Base-by-base conservation (phyloP, 257 asterid species). In the Nyctanthes arbortristis region DNA sequence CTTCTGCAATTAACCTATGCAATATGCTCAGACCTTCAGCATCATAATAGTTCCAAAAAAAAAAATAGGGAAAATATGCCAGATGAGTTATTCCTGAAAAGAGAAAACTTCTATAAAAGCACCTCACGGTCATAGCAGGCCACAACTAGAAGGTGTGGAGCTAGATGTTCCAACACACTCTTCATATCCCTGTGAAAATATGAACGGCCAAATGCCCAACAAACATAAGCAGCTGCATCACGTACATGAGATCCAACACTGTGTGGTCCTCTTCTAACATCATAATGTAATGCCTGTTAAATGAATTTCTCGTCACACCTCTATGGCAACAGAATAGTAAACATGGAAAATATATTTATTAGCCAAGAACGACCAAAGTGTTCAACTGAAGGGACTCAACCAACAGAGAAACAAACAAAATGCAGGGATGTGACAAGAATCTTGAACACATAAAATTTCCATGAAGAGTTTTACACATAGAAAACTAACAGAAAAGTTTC, bases 51-150 rank as follows among this genome's bases (percentile, higher is more conserved):
- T n/a, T n/a, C n/a, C n/a, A n/a, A n/a, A n/a, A n/a, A n/a, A 35
- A 68, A 69, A 60, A 70, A 66, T 55, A 72, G 45, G 45, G 66
- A 65, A 61, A 6, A 39, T 37, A 73, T 58, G 60, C 25, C 33
- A 43, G 36, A 68, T 52, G 25, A 56, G 63, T 60, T 61, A 65
- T 66, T 43, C 31, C 49, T 27, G 54, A 63, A 69, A 62, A 71
- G 63, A 11, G 57, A 34, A 61, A 70, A 45, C 13, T 28, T 40
- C n/a, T n/a, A 40, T 67, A 71, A 8, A 49, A 59, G 81, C 80
- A 94, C 99, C 99, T 94, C 99, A 24, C 99, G 97, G 75, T 94
- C 99, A 81, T 91, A 91, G 84, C 97, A 91, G 43, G 99, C 97
- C 68, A 91, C 90, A 8, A 87, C 82, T 71, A 94, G 70, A 64